Evolutionary conservation across 2,329 filamentous ascomycete genomes (phyloP), one percentile per base, ranked within the genome.

Genomic region (Hypoxylon sp.): DNA sequence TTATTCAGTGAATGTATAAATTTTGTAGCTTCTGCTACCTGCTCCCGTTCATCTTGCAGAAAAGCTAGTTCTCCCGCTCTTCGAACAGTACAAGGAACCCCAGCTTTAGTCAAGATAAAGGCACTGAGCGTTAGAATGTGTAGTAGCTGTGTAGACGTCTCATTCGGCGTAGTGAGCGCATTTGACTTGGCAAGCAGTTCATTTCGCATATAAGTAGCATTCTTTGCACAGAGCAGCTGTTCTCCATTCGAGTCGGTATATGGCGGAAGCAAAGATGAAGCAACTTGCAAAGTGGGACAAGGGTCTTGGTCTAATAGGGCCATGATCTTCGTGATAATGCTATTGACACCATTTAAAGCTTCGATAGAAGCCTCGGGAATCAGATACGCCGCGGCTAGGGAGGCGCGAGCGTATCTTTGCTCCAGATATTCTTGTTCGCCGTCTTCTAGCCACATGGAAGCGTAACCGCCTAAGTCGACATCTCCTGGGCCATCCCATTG

Each of bases 401-500:
- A 87, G 48, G 90, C 87, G 63, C 90, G 89, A 45, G 89, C 89
- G 76, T 93, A 94, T 51, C 87, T 85, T 38, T 82, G 80, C 72
- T 90, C 85, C 3, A 94, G 81, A 68, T 87, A 85, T 34, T 83
- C 81, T 70, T 89, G 86, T 49, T 88, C 83, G 2, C 87, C 82
- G 51, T 92, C 89, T 51, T 86, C 84, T 52, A 93, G 77, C 80
- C 87, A 88, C 51, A 84, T 78, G 2, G 82, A 82, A 6, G 85
- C 84, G 70, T 85, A 87, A 11, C 86, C 87, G 2, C 89, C 90
- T 3, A 93, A 77, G 70, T 94, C 90, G 50, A 91, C 84, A 74
- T 94, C 92, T 5, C 82, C 82, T 0, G 91, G 91, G 0, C 92
- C 92, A 72, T 90, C 88, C 92, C 92, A 95, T 69, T 91, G 86